Conservation (phyloP, 2,329 filamentous ascomycete species). For the Phialophora verrucosa region DNA sequence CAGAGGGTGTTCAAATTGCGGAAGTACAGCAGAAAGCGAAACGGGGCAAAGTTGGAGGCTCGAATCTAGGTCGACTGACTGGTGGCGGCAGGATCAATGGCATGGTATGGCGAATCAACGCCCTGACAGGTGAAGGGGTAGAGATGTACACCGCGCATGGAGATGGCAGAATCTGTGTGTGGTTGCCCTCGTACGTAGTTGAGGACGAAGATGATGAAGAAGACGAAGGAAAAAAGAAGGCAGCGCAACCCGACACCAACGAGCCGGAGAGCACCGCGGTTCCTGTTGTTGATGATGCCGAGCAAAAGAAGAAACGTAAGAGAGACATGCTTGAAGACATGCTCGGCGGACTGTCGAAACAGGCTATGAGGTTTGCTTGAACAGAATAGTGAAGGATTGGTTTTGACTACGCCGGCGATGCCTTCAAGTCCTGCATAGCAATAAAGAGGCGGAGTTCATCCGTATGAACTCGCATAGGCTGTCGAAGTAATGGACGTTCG, state of each 20-base stretch:
- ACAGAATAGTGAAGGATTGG: not conserved
- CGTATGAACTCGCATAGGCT: not conserved
- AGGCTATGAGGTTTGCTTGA: not conserved
- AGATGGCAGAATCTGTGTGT: constrained; percentile 81
- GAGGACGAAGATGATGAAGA: constrained; percentile 50
- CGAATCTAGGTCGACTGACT: constrained; percentile 39
- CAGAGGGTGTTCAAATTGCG: constrained; percentile 57
- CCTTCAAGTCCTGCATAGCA: not conserved
- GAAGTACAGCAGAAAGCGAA: constrained; percentile 36
- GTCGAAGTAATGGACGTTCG: not conserved
- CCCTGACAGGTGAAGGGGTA: constrained; percentile 65
- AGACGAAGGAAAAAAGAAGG: not conserved
- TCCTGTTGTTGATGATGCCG: constrained; percentile 42
- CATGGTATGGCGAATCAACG: constrained; percentile 69
- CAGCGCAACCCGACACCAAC: constrained; percentile 6
- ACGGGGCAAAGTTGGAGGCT: constrained; percentile 9
- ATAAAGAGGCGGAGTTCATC: not conserved
- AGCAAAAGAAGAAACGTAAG: constrained; percentile 66
- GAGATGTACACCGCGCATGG: constrained; percentile 82
- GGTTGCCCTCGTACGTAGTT: constrained; percentile 61
- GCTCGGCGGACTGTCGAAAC: constrained; percentile 66
- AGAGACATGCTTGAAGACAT: constrained; percentile 79
- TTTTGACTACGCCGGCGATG: not conserved
- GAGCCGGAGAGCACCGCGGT: not conserved
- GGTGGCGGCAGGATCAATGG: constrained; percentile 71